Base-by-base conservation (phyloP, 2,329 filamentous ascomycete genomes). In the Colletotrichum musae region DNA sequence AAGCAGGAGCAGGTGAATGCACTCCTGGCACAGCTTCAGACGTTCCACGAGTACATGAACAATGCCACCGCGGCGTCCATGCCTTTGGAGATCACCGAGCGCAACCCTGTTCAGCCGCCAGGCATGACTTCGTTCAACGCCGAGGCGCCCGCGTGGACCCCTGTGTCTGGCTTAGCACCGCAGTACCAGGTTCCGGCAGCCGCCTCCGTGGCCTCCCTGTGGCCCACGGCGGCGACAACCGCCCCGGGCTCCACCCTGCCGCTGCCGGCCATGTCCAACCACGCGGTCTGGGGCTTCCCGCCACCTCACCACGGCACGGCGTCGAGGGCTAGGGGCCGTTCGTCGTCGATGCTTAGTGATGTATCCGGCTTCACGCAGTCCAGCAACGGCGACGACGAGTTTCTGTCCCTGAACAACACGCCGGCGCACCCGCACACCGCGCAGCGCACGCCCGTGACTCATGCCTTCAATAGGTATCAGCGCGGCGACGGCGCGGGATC, bases 361-460 rank as follows among this genome's bases (percentile, higher is more conserved):
- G 82, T 91, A 3, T 91, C 88, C n/a, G 89, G 89, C 21, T 90
- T 91, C 73, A 92, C 89, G 7, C 88, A 91, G 78, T 88, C 86
- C 16, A 90, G 86, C 73, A 83, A 82, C 56, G 87, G 86, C 52
- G 87, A 87, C 24, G 82, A 84, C 21, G 82, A 81, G 50, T 73
- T 71, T 43, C 58, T 70, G 60, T 70, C 68, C 52, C 56, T 56
- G 63, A 64, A 69, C 64, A 70, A 63, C 73, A 63, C 63, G 72
- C 72, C 21, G 59, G 74, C 59, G 57, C 73, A 50, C 71, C 65
- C 58, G 62, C 73, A 62, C 53, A 60, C 41, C 69, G 70, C 58
- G 61, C 58, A 61, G 70, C 71, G 52, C 52, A 71, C 66, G 71
- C 72, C 71, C 66, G 68, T 72, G 70, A 66, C 71, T 75, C 72